Percentiles rank a stretch among this genome's conserved stretches.
Conservation (phyloP, 192 early-diverging fungal species). For the Backusella circina region DNA sequence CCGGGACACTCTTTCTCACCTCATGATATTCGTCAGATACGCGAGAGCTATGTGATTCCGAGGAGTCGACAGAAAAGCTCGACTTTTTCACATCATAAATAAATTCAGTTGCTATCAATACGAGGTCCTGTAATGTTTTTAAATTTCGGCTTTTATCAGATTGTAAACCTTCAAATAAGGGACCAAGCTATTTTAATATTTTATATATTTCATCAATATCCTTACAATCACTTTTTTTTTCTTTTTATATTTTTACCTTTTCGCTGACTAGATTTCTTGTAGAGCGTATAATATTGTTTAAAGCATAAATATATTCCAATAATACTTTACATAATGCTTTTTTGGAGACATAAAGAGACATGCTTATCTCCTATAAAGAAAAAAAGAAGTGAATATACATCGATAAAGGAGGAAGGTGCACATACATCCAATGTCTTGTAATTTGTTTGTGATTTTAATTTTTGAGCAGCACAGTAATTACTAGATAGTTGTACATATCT, state of each 20-base stretch:
- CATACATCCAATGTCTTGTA: conserved; percentile 5
- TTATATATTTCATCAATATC: background rate
- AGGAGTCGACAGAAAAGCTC: background rate
- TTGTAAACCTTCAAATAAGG: conserved; percentile 10
- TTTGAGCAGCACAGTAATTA: conserved; percentile 17
- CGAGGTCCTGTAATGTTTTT: conserved; percentile 4
- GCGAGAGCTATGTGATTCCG: background rate
- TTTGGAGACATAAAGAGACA: conserved; percentile 9
- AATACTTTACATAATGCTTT: conserved; percentile 7
- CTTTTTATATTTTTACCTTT: background rate
- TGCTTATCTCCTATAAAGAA: conserved; percentile 7
- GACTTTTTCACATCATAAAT: conserved; percentile 4
- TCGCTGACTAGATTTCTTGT: background rate
- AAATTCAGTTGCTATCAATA: conserved; percentile 4
- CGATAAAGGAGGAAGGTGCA: background rate
- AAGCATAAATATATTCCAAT: conserved; percentile 13
- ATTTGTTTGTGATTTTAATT: conserved; percentile 6
- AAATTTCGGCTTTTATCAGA: conserved; percentile 12
- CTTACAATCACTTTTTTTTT: background rate
- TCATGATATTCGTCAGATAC: conserved; percentile 6
- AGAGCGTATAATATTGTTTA: background rate
- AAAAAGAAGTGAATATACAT: background rate
- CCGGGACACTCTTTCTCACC: background rate
- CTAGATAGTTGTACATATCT: conserved; percentile 1
- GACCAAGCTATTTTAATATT: background rate